These are phyloP conservation scores for Brassica juncea DNA, from an alignment of 345 rosid genomes.

Conservation along the genomic window DNA sequence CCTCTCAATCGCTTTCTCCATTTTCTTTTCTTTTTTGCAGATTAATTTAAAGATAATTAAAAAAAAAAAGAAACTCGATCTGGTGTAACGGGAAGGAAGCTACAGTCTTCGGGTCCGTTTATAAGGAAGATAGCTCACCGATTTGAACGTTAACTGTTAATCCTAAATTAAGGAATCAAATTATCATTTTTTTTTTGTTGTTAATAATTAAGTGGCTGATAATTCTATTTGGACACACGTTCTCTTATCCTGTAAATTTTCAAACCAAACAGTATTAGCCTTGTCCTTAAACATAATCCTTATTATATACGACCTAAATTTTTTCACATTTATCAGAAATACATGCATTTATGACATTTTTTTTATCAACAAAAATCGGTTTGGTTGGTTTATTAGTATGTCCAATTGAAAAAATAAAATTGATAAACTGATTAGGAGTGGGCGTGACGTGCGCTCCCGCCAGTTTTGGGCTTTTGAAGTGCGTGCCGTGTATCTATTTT, in stretches of 20 bases:
- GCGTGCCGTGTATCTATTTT: slow-evolving; percentile 35
- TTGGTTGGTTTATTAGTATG: slow-evolving; percentile 8
- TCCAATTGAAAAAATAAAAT: too few species aligned
- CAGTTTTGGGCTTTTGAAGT: slow-evolving; percentile 28
- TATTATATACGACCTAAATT: too few species aligned
- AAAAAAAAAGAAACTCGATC: neutral
- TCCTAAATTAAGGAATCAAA: neutral
- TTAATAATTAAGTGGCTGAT: neutral
- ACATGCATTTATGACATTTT: too few species aligned
- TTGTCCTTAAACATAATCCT: neutral
- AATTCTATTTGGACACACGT: neutral
- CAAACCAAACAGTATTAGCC: slow-evolving; percentile 13
- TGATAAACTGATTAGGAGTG: slow-evolving; percentile 23
- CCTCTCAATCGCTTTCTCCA: slow-evolving; percentile 92
- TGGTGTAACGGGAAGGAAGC: slow-evolving; percentile 26
- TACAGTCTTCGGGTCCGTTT: neutral
- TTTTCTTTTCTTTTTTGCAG: slow-evolving; percentile 21
- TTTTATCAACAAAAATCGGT: neutral
- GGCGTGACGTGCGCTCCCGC: slow-evolving; percentile 34
- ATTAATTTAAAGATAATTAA: neutral
- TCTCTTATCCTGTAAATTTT: neutral
- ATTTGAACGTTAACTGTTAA: slow-evolving; percentile 3
- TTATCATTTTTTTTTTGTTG: neutral
- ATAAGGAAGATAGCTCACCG: slow-evolving; percentile 30
- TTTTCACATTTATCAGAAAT: too few species aligned